Percentiles rank a stretch among this genome's conserved stretches.
phyloP scores from a whole-genome alignment of 495 filamentous ascomycete species.

The Pseudevernia furfuracea region DNA sequence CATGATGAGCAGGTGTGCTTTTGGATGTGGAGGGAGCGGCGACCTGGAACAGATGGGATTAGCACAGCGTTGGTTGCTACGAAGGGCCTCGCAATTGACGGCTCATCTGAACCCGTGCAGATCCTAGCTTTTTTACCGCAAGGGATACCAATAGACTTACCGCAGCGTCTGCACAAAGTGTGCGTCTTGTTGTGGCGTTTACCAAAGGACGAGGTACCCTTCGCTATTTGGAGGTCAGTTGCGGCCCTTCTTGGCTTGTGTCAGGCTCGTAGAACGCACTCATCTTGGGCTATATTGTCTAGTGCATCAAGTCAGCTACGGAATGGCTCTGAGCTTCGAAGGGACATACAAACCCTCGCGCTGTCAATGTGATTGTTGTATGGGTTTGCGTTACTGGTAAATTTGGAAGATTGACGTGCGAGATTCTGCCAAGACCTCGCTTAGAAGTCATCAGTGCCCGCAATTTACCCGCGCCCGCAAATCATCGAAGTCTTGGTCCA shows the following conservation, averaged over 20 bases:
- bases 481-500: too few relatives aligned
- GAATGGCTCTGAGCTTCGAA: not conserved
- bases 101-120: not conserved
- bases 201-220: constrained; percentile 96
- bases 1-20: constrained; percentile 97
- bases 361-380: not conserved
- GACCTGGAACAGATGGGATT: constrained; percentile 47
- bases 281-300: constrained; percentile 57
- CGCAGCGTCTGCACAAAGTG: constrained; percentile 98
- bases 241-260: constrained; percentile 1
- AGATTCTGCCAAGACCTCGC: constrained; percentile 12
- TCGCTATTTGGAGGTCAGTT: constrained; percentile 45
- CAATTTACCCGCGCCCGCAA: not conserved
- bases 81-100: not conserved
- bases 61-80: not conserved
- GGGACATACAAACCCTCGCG: not conserved
- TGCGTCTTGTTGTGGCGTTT: constrained; percentile 99
- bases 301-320: not conserved
- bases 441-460: not conserved
- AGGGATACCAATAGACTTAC: constrained; percentile 50
- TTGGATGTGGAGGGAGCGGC: constrained; percentile 97
- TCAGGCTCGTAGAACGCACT: constrained; percentile 43
- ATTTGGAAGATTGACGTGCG: constrained; percentile 2
- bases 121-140: too few relatives aligned
- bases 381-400: not conserved